Evolutionary conservation across 257 asterid species (phyloP), one percentile per base, ranked within the genome.

Genomic region (Henckelia pumila): DNA sequence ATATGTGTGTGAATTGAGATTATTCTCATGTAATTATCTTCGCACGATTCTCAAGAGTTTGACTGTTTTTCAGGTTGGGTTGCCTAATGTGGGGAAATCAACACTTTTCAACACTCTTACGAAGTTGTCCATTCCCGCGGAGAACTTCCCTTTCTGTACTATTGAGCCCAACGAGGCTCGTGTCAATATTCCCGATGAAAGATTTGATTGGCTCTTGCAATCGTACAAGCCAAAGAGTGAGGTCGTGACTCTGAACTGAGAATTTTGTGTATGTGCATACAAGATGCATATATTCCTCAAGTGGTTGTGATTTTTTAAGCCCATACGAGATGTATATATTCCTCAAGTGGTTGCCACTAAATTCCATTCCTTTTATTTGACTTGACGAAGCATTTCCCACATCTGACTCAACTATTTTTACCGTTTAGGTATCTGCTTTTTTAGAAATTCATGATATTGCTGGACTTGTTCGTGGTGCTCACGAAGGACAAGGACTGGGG

Each of bases 151-250:
- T 0, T 94, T 94, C 74, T 91, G 97, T 78, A 94, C 99, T 66
- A 91, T 94, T 53, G 96, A 94, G 84, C 99, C 99, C 67, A 94
- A 91, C 56, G 99, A 94, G 80, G 99, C 99, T 60, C 82, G 99
- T 37, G 97, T 94, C 28, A 73, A 91, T 66, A 64, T 94, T 70
- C 99, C 99, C 0, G 97, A 94, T 71, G 97, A 91, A 82, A 78
- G 99, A 64, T 94, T 94, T 72, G 96, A 94, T 19, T 94, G 97
- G 99, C 96, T 94, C 32, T 87, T 91, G 64, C 91, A 91, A 71
- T 83, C 87, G 61, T 85, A 64, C 88, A 94, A 88, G 87, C 96
- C 97, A 32, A 94, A 94, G 81, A 91, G 97, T 28, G 96, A 91
- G 99, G 99, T 94, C 29, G 9, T 75, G 69, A 17, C 24, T 59